These are phyloP conservation scores for Solioccasus polychromus DNA, from an alignment of 768 basidiomycete genomes.

Conservation along the genomic window DNA sequence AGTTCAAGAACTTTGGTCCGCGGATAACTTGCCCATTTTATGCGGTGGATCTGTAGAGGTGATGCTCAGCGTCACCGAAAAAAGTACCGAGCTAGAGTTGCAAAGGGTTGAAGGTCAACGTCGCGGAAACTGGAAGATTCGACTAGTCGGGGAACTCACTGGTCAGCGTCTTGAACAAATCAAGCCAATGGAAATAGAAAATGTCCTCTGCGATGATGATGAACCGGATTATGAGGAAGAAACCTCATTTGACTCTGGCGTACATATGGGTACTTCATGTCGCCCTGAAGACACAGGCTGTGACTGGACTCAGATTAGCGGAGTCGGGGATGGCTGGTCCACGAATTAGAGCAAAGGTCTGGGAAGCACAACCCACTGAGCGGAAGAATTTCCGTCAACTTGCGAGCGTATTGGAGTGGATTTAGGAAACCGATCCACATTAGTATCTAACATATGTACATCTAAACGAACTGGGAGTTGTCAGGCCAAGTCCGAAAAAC, in stretches of 20 bases:
- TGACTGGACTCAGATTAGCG: slow-evolving; percentile 19
- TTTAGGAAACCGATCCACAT: slow-evolving; percentile 9
- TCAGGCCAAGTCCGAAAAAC: slow-evolving; percentile 2
- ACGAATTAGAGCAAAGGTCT: not conserved
- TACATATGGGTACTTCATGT: slow-evolving; percentile 16
- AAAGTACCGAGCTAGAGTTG: slow-evolving; percentile 23
- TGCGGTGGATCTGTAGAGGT: slow-evolving; percentile 35
- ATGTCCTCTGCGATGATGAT: slow-evolving; percentile 19
- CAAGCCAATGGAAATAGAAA: slow-evolving; percentile 8
- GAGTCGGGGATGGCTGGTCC: slow-evolving; percentile 8
- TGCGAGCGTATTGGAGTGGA: not conserved
- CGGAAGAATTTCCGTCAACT: not conserved
- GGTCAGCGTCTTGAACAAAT: slow-evolving; percentile 2
- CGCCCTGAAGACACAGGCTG: slow-evolving; percentile 1
- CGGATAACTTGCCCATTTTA: slow-evolving; percentile 31
- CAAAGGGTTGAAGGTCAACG: slow-evolving; percentile 16
- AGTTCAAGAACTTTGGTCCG: slow-evolving; percentile 46
- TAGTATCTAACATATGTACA: slow-evolving; percentile 26
- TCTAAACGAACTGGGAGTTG: slow-evolving; percentile 12
- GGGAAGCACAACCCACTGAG: not conserved
- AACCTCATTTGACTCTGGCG: slow-evolving; percentile 29
- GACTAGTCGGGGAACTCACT: slow-evolving; percentile 22
- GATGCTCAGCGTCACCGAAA: slow-evolving; percentile 25
- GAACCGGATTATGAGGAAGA: slow-evolving; percentile 18
- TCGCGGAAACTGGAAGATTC: slow-evolving; percentile 30